A percentile compares a stretch with the other conserved stretches of the same genome.
Evolutionary conservation across 139 green algal genomes (phyloP).

Genomic region (Zygnema circumcarinatum): DNA sequence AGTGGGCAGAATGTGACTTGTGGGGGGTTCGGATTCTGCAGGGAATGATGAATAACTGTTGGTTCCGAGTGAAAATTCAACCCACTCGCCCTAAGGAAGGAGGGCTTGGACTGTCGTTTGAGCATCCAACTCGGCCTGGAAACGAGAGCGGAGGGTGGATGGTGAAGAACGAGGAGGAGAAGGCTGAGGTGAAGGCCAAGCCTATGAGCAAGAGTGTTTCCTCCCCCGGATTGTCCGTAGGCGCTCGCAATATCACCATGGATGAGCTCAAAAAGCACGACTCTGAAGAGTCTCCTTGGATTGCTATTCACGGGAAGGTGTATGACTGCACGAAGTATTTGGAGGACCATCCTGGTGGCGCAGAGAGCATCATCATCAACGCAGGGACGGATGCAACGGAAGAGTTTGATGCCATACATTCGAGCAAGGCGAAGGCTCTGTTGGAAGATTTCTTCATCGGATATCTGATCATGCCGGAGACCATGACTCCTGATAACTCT

Average conservation of each 20-base stretch:
- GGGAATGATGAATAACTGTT: constrained; percentile 99
- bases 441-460: constrained; percentile 66
- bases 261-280: constrained; percentile 80
- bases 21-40: background rate
- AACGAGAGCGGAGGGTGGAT: constrained; percentile 67
- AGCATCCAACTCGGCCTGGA: constrained; percentile 81
- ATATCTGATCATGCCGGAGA: constrained; percentile 30
- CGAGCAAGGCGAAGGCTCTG: constrained; percentile 58
- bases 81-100: constrained; percentile 41
- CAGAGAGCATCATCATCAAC: constrained; percentile 68
- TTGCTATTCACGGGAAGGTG: constrained; percentile 86
- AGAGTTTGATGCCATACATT: constrained; percentile 72
- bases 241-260: constrained; percentile 66
- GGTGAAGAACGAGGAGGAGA: constrained; percentile 50
- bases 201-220: constrained; percentile 5
- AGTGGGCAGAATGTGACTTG: background rate
- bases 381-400: constrained; percentile 68
- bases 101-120: constrained; percentile 73
- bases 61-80: constrained; percentile 73
- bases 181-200: background rate
- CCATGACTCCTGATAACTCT: background rate
- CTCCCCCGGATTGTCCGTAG: background rate
- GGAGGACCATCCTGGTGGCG: constrained; percentile 66
- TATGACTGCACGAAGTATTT: constrained; percentile 68
- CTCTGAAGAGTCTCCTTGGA: constrained; percentile 83